phyloP scores from a whole-genome alignment of 495 filamentous ascomycete genomes.

The Oleoguttula mirabilis region DNA sequence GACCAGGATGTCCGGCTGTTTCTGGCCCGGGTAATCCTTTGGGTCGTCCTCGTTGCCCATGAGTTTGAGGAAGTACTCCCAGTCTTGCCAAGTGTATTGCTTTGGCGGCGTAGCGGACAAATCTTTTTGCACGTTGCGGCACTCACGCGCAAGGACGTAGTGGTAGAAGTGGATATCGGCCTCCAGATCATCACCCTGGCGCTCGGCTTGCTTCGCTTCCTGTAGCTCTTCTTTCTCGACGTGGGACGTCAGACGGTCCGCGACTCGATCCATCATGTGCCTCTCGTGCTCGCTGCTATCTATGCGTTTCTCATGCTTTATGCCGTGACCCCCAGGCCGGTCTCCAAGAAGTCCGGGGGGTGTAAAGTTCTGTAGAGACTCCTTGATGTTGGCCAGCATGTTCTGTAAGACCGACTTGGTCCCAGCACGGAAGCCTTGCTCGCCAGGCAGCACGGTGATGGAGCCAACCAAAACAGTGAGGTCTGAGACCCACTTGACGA shows the following conservation, averaged over 20 bases:
- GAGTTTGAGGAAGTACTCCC: constrained; percentile 66
- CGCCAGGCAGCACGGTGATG: constrained; percentile 65
- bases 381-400: not conserved
- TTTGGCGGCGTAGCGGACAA: constrained; percentile 45
- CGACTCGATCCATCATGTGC: constrained; percentile 6
- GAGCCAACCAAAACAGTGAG: constrained; percentile 56
- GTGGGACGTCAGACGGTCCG: constrained; percentile 26
- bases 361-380: too few relatives aligned
- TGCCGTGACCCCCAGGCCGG: not conserved
- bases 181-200: constrained; percentile 34
- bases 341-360: constrained; percentile 7
- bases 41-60: constrained; percentile 56
- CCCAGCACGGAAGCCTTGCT: constrained; percentile 32
- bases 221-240: constrained; percentile 23
- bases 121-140: constrained; percentile 54
- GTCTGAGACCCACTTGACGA: constrained; percentile 59
- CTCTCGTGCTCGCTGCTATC: constrained; percentile 14
- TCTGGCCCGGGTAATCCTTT: constrained; percentile 7
- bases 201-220: constrained; percentile 30
- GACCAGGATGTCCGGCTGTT: constrained; percentile 12
- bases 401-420: constrained; percentile 3
- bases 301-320: constrained; percentile 23
- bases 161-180: constrained; percentile 50
- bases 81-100: constrained; percentile 68
- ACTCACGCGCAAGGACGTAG: constrained; percentile 53